A percentile compares a stretch with the other conserved stretches of the same genome.
Evolutionary conservation across 805 yeast genomes (phyloP).

Genomic region (Clavispora santaluciae): DNA sequence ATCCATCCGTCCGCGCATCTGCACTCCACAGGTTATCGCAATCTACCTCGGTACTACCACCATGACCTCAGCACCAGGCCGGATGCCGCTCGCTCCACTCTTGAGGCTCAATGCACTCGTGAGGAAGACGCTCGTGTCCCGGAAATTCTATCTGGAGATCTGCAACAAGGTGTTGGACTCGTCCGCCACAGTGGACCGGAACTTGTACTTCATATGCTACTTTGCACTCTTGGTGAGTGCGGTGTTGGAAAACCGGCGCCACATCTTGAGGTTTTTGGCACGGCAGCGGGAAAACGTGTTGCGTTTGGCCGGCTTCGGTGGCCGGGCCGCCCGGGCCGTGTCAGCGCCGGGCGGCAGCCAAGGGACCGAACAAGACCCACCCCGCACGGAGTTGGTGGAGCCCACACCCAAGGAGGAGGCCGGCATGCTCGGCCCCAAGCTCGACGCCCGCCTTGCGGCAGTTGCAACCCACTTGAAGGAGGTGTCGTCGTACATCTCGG

Average conservation of each 20-base stretch:
- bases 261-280: constrained; percentile 25
- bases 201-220: constrained; percentile 40
- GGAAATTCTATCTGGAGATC: constrained; percentile 38
- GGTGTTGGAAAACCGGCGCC: constrained; percentile 33
- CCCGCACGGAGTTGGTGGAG: neutral
- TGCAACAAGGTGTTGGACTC: constrained; percentile 34
- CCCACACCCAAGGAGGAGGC: neutral
- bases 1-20: no score
- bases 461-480: constrained; percentile 33
- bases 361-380: constrained; percentile 1
- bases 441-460: constrained; percentile 8
- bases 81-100: constrained; percentile 19
- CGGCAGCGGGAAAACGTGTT: constrained; percentile 23
- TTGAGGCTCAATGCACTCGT: constrained; percentile 25
- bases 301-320: constrained; percentile 5
- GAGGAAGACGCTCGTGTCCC: constrained; percentile 30
- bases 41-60: neutral
- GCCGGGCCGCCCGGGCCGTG: no score
- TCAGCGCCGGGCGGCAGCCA: no score
- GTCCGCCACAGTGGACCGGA: constrained; percentile 33
- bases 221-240: constrained; percentile 35
- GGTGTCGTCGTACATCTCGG: constrained; percentile 35
- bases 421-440: neutral
- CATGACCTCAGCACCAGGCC: neutral
- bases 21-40: neutral